Conservation (phyloP, 371 early-diverging fungal genomes). For the Mortierella sp. region DNA sequence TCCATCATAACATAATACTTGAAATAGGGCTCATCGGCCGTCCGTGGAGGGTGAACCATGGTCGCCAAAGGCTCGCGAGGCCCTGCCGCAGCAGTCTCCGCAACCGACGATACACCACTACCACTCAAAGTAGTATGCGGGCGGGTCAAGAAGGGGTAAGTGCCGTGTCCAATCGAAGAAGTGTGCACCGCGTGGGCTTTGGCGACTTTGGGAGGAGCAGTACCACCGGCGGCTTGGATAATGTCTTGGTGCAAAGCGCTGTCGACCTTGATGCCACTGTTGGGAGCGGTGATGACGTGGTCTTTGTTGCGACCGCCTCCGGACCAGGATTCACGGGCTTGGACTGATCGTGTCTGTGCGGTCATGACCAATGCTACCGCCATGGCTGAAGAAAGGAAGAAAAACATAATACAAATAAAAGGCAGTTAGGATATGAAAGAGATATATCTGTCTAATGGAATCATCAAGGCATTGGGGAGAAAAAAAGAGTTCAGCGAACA, state of each 20-base stretch:
- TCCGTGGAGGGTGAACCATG: constrained; percentile 6
- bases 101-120: not conserved
- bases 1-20: constrained; percentile 7
- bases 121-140: not conserved
- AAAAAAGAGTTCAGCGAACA: not conserved
- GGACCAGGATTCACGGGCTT: constrained; percentile 19
- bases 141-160: constrained; percentile 11
- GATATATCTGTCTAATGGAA: not conserved
- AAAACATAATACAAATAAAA: not conserved
- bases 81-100: not conserved
- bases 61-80: constrained; percentile 11
- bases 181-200: not conserved
- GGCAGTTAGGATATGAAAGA: not conserved
- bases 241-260: not conserved
- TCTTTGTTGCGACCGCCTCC: not conserved
- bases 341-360: not conserved
- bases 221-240: not conserved
- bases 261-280: not conserved
- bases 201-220: not conserved
- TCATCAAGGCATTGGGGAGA: no score
- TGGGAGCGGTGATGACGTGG: not conserved
- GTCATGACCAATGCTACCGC: constrained; percentile 24
- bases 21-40: constrained; percentile 26
- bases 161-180: constrained; percentile 7
- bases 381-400: not conserved